Conservation (phyloP, 2,329 filamentous ascomycete genomes). For the Aurifilum marmelostoma region DNA sequence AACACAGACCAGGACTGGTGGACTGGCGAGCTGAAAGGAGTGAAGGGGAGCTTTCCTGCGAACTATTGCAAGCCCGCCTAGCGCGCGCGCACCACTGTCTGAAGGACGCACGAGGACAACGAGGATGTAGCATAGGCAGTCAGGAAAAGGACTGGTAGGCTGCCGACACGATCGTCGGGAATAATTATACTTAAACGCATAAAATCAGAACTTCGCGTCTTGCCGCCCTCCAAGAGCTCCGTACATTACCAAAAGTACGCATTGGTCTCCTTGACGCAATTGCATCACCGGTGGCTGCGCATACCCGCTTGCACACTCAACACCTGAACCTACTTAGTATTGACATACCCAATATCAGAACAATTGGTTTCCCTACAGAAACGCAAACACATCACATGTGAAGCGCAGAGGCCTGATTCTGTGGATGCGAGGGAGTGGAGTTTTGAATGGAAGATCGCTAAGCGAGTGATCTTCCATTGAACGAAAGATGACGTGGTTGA, state of each 20-base stretch:
- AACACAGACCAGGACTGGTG: slow-evolving; percentile 85
- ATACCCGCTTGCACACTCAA: background rate
- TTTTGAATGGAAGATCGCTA: background rate
- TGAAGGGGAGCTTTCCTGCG: slow-evolving; percentile 75
- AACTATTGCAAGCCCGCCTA: slow-evolving; percentile 69
- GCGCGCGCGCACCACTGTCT: slow-evolving; percentile 9
- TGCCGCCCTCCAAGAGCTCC: background rate
- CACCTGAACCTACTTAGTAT: background rate
- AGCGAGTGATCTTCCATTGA: background rate
- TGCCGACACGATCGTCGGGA: background rate
- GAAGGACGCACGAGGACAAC: background rate
- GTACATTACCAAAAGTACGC: background rate
- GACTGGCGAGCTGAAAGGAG: slow-evolving; percentile 74
- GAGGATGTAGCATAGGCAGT: background rate
- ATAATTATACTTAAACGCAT: background rate
- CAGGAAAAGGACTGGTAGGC: background rate
- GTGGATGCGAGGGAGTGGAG: background rate
- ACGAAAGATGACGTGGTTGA: background rate
- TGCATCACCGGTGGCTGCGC: background rate
- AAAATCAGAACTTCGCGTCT: background rate
- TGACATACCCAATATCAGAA: background rate
- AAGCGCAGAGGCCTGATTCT: background rate
- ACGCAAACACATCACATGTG: background rate
- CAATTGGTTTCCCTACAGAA: background rate
- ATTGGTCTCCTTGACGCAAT: background rate